Evolutionary conservation across 2,329 filamentous ascomycete species (phyloP).

Genomic region (Nothopassalora personata): DNA sequence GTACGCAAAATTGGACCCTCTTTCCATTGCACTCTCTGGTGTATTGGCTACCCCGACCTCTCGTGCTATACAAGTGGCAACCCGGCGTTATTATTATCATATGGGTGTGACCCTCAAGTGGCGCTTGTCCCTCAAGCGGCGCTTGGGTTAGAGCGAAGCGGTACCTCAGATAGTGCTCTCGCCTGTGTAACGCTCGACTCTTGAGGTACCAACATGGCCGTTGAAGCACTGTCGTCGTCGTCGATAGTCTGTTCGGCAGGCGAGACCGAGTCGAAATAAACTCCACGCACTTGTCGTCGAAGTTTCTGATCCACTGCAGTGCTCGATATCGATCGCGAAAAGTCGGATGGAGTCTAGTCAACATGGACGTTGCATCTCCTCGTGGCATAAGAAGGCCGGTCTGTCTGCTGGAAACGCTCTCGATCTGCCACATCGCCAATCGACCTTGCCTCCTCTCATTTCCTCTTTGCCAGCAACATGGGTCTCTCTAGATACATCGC

Average conservation of each 20-base stretch:
- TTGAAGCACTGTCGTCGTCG: neutral
- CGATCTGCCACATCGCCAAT: neutral
- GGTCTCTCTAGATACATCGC: neutral
- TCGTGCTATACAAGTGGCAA: no score
- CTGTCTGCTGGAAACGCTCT: neutral
- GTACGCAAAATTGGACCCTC: no score
- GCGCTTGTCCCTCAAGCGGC: no score
- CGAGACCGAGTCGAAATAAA: neutral
- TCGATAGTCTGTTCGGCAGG: neutral
- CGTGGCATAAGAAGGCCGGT: neutral
- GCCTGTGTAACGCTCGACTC: neutral
- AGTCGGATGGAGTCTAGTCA: neutral
- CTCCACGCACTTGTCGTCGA: neutral
- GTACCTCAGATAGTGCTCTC: neutral
- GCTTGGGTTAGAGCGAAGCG: no score
- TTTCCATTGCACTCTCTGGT: no score
- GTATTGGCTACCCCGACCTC: no score
- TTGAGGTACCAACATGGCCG: neutral
- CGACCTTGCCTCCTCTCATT: neutral
- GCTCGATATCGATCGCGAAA: neutral
- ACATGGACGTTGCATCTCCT: neutral
- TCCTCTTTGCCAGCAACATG: neutral
- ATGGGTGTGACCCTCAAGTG: no score
- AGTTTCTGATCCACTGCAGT: neutral
- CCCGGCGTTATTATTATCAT: no score